Conservation (phyloP, 441 rosid genomes). For the Erysimum cheiri region DNA sequence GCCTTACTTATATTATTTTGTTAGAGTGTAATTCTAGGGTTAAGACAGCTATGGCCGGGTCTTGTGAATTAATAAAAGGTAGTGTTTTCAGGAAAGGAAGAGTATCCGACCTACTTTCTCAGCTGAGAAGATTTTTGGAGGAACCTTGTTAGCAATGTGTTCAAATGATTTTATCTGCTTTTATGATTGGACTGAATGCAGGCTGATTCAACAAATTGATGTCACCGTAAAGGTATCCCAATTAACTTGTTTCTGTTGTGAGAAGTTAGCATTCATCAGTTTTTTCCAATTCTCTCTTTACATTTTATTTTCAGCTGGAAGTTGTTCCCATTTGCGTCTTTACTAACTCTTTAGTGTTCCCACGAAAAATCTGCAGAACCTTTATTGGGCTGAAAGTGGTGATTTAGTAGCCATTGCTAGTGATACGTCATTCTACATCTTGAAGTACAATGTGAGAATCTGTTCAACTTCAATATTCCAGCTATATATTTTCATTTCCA, state of each 20-base stretch:
- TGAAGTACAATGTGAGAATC: constrained; percentile 84
- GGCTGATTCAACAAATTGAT: constrained; percentile 93
- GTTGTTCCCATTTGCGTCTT: constrained; percentile 12
- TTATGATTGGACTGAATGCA: constrained; percentile 99
- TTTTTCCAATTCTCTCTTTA: constrained; percentile 17
- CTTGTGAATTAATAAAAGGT: constrained; percentile 18
- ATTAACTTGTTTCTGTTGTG: constrained; percentile 7
- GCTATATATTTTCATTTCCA: constrained; percentile 7
- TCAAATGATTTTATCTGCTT: constrained; percentile 96
- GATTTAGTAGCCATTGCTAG: constrained; percentile 96
- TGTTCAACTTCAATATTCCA: background rate
- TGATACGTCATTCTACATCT: constrained; percentile 92
- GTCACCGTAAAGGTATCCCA: constrained; percentile 85
- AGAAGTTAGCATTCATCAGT: constrained; percentile 3
- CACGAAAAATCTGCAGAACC: constrained; percentile 54
- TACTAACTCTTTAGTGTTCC: constrained; percentile 27
- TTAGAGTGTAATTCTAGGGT: constrained; percentile 9
- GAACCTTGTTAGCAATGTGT: constrained; percentile 92
- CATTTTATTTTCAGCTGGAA: constrained; percentile 23
- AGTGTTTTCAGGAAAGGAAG: constrained; percentile 80
- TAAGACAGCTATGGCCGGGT: constrained; percentile 7
- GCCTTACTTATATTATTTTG: constrained; percentile 4
- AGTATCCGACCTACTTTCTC: constrained; percentile 93
- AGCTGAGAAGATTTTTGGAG: constrained; percentile 90
- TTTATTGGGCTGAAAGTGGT: constrained; percentile 98